A percentile compares a stretch with the other conserved stretches of the same genome.
These are phyloP conservation scores for Tetracentron sinense DNA, from an alignment of 164 flowering plant species.

Conservation along the genomic window DNA sequence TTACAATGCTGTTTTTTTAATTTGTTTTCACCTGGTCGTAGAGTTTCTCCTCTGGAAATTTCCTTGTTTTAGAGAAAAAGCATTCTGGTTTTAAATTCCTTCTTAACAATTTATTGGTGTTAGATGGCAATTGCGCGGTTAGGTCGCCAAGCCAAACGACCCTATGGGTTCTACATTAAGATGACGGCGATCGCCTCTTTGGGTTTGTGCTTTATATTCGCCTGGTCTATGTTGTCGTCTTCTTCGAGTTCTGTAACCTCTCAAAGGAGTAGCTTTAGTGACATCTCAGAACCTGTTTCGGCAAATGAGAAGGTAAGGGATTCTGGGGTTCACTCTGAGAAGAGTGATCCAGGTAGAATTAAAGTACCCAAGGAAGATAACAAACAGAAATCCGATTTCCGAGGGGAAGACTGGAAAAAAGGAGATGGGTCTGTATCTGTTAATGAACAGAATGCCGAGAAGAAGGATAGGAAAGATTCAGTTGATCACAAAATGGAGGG, in stretches of 20 bases:
- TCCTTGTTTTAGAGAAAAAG: neutral
- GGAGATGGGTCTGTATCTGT: conserved; percentile 25
- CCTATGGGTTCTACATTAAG: conserved; percentile 66
- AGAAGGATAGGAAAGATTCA: conserved; percentile 18
- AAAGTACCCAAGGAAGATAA: conserved; percentile 16
- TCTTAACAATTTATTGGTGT: neutral
- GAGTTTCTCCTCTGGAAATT: neutral
- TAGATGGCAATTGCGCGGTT: conserved; percentile 51
- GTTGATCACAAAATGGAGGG: conserved; percentile 11
- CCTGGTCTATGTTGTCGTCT: conserved; percentile 69
- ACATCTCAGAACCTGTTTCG: conserved; percentile 51
- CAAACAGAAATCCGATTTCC: conserved; percentile 28
- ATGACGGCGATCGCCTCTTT: conserved; percentile 58
- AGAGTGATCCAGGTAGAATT: conserved; percentile 13
- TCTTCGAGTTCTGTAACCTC: conserved; percentile 47
- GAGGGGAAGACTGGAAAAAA: conserved; percentile 28
- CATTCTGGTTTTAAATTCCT: neutral
- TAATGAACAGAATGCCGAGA: conserved; percentile 17
- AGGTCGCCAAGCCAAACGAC: conserved; percentile 61
- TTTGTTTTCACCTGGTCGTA: neutral
- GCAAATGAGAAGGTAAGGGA: conserved; percentile 19
- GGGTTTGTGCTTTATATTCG: conserved; percentile 72
- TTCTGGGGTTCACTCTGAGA: conserved; percentile 15
- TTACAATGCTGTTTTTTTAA: neutral
- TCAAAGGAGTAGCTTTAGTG: conserved; percentile 71